These are phyloP conservation scores for Yamadazyma conglobata DNA, from an alignment of 1,139 yeast species.

Conservation along the genomic window DNA sequence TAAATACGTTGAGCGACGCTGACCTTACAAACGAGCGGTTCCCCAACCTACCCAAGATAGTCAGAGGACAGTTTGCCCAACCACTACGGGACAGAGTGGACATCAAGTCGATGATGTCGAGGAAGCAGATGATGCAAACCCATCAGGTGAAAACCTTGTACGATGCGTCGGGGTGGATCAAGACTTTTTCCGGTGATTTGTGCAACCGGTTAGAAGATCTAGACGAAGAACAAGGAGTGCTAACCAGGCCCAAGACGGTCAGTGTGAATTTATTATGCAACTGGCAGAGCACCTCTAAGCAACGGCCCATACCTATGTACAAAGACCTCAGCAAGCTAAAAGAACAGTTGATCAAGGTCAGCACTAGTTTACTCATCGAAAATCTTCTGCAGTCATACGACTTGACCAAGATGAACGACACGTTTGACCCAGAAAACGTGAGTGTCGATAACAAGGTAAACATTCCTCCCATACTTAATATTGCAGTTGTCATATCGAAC, in stretches of 20 bases:
- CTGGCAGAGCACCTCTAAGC: constrained; percentile 40
- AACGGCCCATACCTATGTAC: constrained; percentile 39
- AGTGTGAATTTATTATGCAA: constrained; percentile 21
- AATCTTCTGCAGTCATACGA: constrained; percentile 24
- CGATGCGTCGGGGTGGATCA: constrained; percentile 77
- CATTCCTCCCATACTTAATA: constrained; percentile 47
- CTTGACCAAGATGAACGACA: constrained; percentile 24
- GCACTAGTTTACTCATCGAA: constrained; percentile 32
- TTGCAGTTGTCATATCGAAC: constrained; percentile 51
- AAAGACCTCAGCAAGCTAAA: constrained; percentile 40
- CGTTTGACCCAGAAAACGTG: constrained; percentile 9
- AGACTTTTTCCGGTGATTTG: constrained; percentile 79
- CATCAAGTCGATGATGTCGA: constrained; percentile 84
- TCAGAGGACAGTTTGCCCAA: constrained; percentile 56
- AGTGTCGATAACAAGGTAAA: constrained; percentile 19
- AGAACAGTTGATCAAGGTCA: constrained; percentile 23
- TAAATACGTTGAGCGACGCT: constrained; percentile 22
- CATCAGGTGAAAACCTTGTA: constrained; percentile 48
- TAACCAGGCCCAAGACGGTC: constrained; percentile 23
- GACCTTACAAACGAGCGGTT: constrained; percentile 30
- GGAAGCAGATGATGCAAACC: constrained; percentile 64
- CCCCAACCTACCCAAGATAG: constrained; percentile 41
- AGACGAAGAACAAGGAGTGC: constrained; percentile 57
- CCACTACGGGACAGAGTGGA: constrained; percentile 58
- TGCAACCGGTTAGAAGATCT: constrained; percentile 66